Base-by-base conservation (phyloP, 306 rosid genomes). In the Dalbergia oliveri region DNA sequence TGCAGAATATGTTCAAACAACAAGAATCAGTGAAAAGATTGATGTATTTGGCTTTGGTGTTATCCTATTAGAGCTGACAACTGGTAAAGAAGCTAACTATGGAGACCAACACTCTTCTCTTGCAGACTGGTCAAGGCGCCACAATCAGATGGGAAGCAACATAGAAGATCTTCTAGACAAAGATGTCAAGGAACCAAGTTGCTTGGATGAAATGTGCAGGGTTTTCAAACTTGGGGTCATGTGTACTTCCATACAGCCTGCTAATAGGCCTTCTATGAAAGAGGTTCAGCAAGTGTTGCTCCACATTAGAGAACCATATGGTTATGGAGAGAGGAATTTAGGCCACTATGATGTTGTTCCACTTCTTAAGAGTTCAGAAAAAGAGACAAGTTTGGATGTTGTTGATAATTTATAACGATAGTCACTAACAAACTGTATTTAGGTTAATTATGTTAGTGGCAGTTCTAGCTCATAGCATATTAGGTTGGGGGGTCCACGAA, bases 31-130 rank as follows among this genome's bases (percentile, higher is more conserved):
- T 71, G 86, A 82, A 69, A 93, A 91, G 87, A 86, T 91, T n/a
- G 98, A 93, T 37, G 94, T 93, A 4, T 93, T 82, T 35, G 90
- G 97, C 66, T 93, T 90, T 21, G 98, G 97, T 33, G 97, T 93
- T 6, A 53, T 93, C 74, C 91, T 82, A 69, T 70, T 82, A 78
- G 86, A 82, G 61, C 74, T 82, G 63, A 76, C 86, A 76, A 82
- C 86, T 0, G 82, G 86, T 31, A 82, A 82, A 76, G 82, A 82
- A 43, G 82, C 86, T 1, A 82, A 77, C 11, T 73, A 41, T 43
- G 86, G 82, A 70, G 86, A 82, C 50, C 82, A 82, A 18, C 47
- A 69, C 62, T 82, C 82, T 10, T 82, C 86, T 14, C 82, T 82
- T 13, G 71, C 86, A 6, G 86, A 82, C 11, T 82, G 82, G 78